phyloP scores from a whole-genome alignment of 306 rosid genomes.

The Vigna mungo region DNA sequence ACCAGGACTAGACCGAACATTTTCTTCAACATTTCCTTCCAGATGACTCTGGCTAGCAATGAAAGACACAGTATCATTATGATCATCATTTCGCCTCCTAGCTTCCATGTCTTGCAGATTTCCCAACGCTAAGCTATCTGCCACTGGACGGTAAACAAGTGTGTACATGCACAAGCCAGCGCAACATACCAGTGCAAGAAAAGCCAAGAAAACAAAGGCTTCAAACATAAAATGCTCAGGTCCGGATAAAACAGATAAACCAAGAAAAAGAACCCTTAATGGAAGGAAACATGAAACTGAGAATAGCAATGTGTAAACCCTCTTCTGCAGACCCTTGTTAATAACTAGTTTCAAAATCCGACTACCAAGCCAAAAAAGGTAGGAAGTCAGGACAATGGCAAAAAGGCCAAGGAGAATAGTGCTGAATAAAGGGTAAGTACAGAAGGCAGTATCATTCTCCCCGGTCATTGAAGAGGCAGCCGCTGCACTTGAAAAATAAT shows the following conservation, averaged over 20 bases:
- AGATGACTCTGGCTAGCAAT: slow-evolving; percentile 77
- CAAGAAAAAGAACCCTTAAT: slow-evolving; percentile 89
- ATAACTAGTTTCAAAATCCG: slow-evolving; percentile 93
- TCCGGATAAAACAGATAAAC: slow-evolving; percentile 79
- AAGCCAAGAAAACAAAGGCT: slow-evolving; percentile 90
- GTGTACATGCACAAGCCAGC: slow-evolving; percentile 88
- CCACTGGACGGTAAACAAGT: slow-evolving; percentile 93
- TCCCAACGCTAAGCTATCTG: slow-evolving; percentile 91
- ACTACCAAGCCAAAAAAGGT: slow-evolving; percentile 96
- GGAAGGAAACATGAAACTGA: slow-evolving; percentile 93
- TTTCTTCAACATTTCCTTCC: slow-evolving; percentile 60
- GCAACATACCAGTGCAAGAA: slow-evolving; percentile 86
- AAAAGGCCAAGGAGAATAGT: slow-evolving; percentile 83
- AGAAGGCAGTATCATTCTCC: slow-evolving; percentile 61
- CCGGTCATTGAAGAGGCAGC: slow-evolving; percentile 44
- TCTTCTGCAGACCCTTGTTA: slow-evolving; percentile 93
- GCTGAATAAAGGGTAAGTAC: slow-evolving; percentile 95
- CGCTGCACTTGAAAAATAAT: slow-evolving; percentile 65
- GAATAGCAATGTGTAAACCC: slow-evolving; percentile 85
- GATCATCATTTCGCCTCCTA: slow-evolving; percentile 68
- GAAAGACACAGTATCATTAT: slow-evolving; percentile 75
- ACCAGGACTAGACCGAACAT: slow-evolving; percentile 62
- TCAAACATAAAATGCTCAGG: slow-evolving; percentile 83
- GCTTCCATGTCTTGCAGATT: slow-evolving; percentile 80
- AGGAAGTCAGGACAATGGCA: slow-evolving; percentile 77